phyloP scores from a whole-genome alignment of 306 rosid species.

The Trifolium subterraneum region DNA sequence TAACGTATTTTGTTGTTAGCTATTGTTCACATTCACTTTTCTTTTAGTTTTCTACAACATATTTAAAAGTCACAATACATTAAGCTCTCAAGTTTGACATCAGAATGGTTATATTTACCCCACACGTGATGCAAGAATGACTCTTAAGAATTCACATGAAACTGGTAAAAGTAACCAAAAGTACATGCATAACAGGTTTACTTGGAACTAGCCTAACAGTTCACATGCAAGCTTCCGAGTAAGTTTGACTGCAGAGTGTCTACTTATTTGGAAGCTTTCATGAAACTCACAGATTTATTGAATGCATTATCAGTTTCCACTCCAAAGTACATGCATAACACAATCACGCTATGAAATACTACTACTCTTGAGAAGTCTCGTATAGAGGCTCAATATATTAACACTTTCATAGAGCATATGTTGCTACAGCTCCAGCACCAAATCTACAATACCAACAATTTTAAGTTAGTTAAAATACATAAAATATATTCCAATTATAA shows the following conservation, averaged over 20 bases:
- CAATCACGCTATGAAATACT: slow-evolving; percentile 51
- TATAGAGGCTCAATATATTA: slow-evolving; percentile 35
- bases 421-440: slow-evolving; percentile 91
- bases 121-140: slow-evolving; percentile 18
- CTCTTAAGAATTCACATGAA: slow-evolving; percentile 25
- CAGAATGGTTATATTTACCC: slow-evolving; percentile 2
- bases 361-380: slow-evolving; percentile 45
- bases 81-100: slow-evolving; percentile 15
- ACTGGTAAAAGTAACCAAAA: slow-evolving; percentile 39
- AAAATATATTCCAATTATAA: slow-evolving; percentile 28
- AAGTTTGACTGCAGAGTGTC: not conserved
- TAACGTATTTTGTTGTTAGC: not conserved
- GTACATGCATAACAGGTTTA: not conserved
- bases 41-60: not conserved
- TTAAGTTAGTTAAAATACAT: slow-evolving; percentile 42
- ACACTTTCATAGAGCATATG: slow-evolving; percentile 42
- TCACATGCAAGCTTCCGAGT: not conserved
- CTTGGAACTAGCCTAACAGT: not conserved
- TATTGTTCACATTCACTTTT: slow-evolving; percentile 24
- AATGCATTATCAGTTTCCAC: slow-evolving; percentile 34
- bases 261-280: slow-evolving; percentile 35
- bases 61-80: slow-evolving; percentile 18
- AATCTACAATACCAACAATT: slow-evolving; percentile 64
- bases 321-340: slow-evolving; percentile 41
- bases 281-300: slow-evolving; percentile 47